Base-by-base conservation (phyloP, 176 grass and related monocot genomes). In the Carex scoparia region DNA sequence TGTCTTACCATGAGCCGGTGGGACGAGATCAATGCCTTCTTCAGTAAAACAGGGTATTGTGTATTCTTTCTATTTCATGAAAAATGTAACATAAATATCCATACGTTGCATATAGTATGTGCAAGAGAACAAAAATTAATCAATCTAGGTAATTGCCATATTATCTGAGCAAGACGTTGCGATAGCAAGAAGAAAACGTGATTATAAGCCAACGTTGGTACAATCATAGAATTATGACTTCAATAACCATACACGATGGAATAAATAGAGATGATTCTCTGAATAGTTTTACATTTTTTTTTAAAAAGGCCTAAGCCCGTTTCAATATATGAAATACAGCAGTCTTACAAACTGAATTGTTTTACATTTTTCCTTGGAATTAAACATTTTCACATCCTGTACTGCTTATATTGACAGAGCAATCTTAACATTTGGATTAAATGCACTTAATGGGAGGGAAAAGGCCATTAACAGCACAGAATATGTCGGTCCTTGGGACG, bases 341-440 rank as follows among this genome's bases (percentile, higher is more conserved):
- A 23, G 23, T 23, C 23, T 23, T 23, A 23, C 23, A 23, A 23
- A 23, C 10, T 14, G 11, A 73, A 49, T 3, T 49, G 4, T 1
- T 75, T 49, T 62, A 15, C 3, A 8, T 82, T 30, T 57, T 81
- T 18, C 44, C 3, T 69, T 80, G 14, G 4, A 68, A 55, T 13
- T 3, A 53, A 12, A 65, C 8, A 10, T 35, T 11, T 81, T 56
- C 8, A 70, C 67, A 40, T 81, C 49, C 11, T 63, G 18, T 46
- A 62, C 31, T 37, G 49, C 18, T 81, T 30, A 69, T 82, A 7
- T 33, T 82, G 23, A 79, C 80, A 93, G 91, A 75, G 55, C 88
- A 56, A 82, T 84, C 40, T 19, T 93, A 65, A 93, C 88, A 12
- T 93, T 93, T 85, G 91, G 91, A 81, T 63, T 93, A 35, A 93